Evolutionary conservation across 345 rosid genomes (phyloP).

Genomic region (Adansonia digitata): DNA sequence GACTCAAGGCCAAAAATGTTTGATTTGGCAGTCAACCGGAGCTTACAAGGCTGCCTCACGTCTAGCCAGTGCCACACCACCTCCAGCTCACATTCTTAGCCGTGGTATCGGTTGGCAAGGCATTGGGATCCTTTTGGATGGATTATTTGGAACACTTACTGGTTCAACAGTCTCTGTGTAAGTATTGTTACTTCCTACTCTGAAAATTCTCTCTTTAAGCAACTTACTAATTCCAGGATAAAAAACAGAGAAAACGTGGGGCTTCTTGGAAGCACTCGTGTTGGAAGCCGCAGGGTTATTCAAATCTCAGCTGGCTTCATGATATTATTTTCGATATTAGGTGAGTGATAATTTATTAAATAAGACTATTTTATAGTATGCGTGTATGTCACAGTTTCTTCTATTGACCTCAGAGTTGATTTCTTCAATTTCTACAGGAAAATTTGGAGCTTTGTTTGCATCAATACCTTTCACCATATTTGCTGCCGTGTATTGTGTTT

Average conservation of each 20-base stretch:
- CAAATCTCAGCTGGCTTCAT: constrained; percentile 97
- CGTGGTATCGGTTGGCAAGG: constrained; percentile 99
- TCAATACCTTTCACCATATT: constrained; percentile 95
- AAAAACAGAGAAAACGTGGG: constrained; percentile 84
- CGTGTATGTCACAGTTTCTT: neutral
- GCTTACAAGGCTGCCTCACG: constrained; percentile 96
- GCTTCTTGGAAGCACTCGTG: constrained; percentile 90
- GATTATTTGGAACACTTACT: constrained; percentile 78
- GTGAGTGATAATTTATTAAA: constrained; percentile 31
- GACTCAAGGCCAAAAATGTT: constrained; percentile 5
- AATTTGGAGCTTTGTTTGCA: constrained; percentile 92
- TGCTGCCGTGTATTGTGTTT: constrained; percentile 82
- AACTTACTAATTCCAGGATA: constrained; percentile 10
- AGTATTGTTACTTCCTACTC: constrained; percentile 22
- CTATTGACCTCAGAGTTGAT: neutral
- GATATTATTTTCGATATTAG: constrained; percentile 94
- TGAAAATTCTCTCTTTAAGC: constrained; percentile 5
- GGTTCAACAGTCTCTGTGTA: constrained; percentile 89
- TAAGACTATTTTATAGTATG: neutral
- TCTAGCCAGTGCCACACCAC: constrained; percentile 97
- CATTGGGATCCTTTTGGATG: constrained; percentile 77
- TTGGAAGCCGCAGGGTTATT: constrained; percentile 93
- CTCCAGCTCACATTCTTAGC: constrained; percentile 97
- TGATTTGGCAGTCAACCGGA: constrained; percentile 62
- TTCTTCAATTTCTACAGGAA: constrained; percentile 45